A percentile compares a stretch with the other conserved stretches of the same genome.
phyloP scores from a whole-genome alignment of 345 rosid species.

The Syzygium grande region DNA sequence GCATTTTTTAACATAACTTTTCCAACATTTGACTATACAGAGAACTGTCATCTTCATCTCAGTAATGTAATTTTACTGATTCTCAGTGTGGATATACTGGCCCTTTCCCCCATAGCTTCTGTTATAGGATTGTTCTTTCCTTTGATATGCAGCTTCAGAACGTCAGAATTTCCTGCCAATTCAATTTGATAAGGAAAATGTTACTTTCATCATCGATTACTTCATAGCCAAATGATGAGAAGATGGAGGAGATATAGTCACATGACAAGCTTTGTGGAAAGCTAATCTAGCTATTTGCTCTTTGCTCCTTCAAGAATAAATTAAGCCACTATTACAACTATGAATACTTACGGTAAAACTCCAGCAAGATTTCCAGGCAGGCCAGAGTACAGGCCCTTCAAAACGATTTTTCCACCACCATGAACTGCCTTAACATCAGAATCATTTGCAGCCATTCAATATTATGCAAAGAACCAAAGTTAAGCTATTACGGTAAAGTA shows the following conservation, averaged over 20 bases:
- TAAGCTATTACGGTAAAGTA: background rate
- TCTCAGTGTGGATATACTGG: background rate
- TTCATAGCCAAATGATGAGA: background rate
- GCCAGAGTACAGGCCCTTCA: conserved; percentile 80
- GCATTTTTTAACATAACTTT: background rate
- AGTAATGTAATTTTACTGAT: background rate
- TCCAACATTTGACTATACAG: background rate
- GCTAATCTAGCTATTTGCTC: background rate
- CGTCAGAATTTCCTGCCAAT: background rate
- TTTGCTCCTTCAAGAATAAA: background rate
- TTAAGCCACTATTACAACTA: background rate
- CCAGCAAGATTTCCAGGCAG: conserved; percentile 82
- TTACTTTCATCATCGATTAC: background rate
- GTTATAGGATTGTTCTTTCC: background rate
- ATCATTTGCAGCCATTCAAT: conserved; percentile 1
- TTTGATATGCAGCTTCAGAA: background rate
- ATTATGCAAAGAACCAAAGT: background rate
- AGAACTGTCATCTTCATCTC: background rate
- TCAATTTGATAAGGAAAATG: background rate
- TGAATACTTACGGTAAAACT: conserved; percentile 64
- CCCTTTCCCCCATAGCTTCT: background rate
- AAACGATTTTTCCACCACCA: conserved; percentile 55
- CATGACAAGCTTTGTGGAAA: background rate
- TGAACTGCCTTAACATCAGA: conserved; percentile 43
- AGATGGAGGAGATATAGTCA: background rate